Evolutionary conservation across 257 asterid species (phyloP).

Genomic region (Nyctanthes arbortristis): DNA sequence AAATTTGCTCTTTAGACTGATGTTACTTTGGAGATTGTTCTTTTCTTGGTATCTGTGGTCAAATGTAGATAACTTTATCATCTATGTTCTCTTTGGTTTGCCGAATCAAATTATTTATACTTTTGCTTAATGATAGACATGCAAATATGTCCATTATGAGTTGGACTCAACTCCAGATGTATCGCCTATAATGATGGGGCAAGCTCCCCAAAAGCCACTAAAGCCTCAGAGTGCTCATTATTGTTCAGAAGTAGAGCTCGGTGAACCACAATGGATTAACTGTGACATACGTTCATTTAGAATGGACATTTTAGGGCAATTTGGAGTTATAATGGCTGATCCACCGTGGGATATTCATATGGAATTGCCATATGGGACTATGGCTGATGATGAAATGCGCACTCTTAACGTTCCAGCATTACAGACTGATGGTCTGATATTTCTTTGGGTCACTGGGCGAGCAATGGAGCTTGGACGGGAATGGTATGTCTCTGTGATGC

Average conservation of each 20-base stretch:
- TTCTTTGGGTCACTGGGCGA: conserved; percentile 99
- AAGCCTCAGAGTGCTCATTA: conserved; percentile 96
- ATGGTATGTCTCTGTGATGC: conserved; percentile 50
- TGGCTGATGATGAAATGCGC: conserved; percentile 99
- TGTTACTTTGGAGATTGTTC: too few relatives aligned
- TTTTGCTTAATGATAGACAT: conserved; percentile 52
- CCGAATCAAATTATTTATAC: conserved; percentile 19
- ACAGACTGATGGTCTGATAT: conserved; percentile 95
- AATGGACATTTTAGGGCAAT: conserved; percentile 95
- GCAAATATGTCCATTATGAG: conserved; percentile 98
- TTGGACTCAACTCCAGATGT: conserved; percentile 91
- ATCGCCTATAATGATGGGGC: conserved; percentile 78
- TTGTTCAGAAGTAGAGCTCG: conserved; percentile 96
- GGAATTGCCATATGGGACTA: conserved; percentile 99
- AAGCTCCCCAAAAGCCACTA: conserved; percentile 60
- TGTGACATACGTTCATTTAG: conserved; percentile 96
- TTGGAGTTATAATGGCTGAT: conserved; percentile 98
- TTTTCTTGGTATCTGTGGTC: too few relatives aligned
- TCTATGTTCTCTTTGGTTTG: conserved; percentile 4
- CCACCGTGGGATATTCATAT: conserved; percentile 99
- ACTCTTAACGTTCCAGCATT: conserved; percentile 95
- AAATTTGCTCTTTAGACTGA: too few relatives aligned
- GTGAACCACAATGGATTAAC: conserved; percentile 97
- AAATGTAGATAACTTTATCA: too few relatives aligned
- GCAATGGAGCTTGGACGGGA: conserved; percentile 99